Conservation (phyloP, 768 basidiomycete species). For the Naganishia friedmannii region DNA sequence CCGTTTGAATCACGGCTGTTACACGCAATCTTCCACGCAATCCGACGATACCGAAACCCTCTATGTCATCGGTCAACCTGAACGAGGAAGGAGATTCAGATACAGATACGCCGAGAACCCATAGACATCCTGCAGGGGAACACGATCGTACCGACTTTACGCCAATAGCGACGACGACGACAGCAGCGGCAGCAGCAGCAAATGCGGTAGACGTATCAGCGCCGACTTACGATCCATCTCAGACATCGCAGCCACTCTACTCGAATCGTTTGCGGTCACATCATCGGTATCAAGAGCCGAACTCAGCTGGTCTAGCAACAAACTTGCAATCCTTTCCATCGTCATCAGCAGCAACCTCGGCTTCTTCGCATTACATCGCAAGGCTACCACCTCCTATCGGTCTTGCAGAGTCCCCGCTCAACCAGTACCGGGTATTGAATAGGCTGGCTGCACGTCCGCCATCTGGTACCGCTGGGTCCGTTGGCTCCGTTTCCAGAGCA, state of each 20-base stretch:
- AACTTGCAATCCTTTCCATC: background rate
- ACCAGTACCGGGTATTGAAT: slow-evolving; percentile 6
- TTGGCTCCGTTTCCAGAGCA: slow-evolving; percentile 3
- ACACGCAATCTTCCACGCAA: no score
- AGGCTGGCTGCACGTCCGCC: slow-evolving; percentile 16
- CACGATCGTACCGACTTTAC: slow-evolving; percentile 7
- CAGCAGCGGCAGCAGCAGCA: background rate
- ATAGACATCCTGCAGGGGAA: background rate
- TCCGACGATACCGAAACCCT: background rate
- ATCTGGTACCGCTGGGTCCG: slow-evolving; percentile 1
- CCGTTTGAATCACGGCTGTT: no score
- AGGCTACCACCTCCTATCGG: slow-evolving; percentile 1
- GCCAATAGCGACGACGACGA: slow-evolving; percentile 1
- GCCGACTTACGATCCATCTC: background rate
- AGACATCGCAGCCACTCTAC: background rate
- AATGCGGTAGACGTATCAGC: background rate
- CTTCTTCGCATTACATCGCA: background rate
- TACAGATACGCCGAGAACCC: slow-evolving; percentile 11
- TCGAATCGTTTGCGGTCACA: slow-evolving; percentile 9
- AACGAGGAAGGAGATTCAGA: slow-evolving; percentile 19
- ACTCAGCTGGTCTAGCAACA: background rate
- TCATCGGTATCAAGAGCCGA: background rate
- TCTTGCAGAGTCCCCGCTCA: background rate
- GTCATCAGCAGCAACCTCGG: background rate
- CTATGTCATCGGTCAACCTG: slow-evolving; percentile 24